Evolutionary conservation across 148 eudicot genomes (phyloP).

Genomic region (Nepenthes gracilis): DNA sequence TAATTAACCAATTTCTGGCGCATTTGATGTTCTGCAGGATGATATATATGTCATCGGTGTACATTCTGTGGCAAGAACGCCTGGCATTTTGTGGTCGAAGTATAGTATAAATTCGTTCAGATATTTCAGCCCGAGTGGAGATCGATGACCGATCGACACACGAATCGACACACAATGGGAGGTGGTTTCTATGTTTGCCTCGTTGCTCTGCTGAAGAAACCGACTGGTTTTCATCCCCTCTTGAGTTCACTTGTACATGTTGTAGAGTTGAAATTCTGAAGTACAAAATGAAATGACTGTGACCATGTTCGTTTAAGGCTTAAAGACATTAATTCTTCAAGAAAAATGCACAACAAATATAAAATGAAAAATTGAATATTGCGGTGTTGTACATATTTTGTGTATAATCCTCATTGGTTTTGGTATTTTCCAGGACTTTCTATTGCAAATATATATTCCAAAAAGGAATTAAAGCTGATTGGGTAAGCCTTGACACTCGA

Average conservation of each 20-base stretch:
- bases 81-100: background rate
- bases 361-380: background rate
- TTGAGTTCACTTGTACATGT: constrained; percentile 52
- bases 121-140: constrained; percentile 1
- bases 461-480: no score
- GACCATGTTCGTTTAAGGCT: background rate
- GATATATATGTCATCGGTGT: constrained; percentile 2
- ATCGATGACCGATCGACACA: constrained; percentile 10
- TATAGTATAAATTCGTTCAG: constrained; percentile 4
- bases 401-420: no score
- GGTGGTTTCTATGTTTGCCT: constrained; percentile 15
- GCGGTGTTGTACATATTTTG: background rate
- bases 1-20: no score
- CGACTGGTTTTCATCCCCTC: constrained; percentile 25
- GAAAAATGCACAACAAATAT: background rate
- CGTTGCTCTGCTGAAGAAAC: constrained; percentile 14
- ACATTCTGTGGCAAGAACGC: background rate
- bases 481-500: no score
- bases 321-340: background rate
- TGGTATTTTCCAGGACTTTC: no score
- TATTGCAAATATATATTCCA: no score
- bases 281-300: constrained; percentile 2
- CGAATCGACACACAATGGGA: constrained; percentile 12
- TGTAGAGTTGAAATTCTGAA: constrained; percentile 37
- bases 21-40: constrained; percentile 9